A percentile compares a stretch with the other conserved stretches of the same genome.
Evolutionary conservation across 805 yeast genomes (phyloP).

Genomic region (Spencermartinsiella europaea): DNA sequence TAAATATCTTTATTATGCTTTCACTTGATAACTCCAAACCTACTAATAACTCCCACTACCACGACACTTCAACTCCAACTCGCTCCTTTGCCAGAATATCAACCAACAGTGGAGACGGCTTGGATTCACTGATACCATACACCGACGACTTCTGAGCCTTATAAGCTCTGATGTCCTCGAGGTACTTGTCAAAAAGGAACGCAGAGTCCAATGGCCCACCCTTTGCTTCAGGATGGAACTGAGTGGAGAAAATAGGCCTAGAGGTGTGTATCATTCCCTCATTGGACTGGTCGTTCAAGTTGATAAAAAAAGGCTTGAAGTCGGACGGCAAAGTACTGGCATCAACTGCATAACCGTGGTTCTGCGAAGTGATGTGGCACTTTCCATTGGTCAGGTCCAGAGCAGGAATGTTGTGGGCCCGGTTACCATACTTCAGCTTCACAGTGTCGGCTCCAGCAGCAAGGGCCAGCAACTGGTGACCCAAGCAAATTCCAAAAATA

Average conservation of each 20-base stretch:
- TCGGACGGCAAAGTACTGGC: conserved; percentile 65
- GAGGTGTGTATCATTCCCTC: conserved; percentile 93
- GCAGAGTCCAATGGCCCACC: conserved; percentile 97
- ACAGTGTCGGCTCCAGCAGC: conserved; percentile 92
- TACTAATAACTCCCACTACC: background rate
- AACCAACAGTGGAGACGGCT: conserved; percentile 36
- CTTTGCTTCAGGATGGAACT: conserved; percentile 98
- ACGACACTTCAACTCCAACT: conserved; percentile 37
- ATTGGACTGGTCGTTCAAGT: conserved; percentile 91
- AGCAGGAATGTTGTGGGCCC: conserved; percentile 98
- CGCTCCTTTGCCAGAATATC: conserved; percentile 39
- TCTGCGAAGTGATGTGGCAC: conserved; percentile 97
- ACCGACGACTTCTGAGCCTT: conserved; percentile 38
- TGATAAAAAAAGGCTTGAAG: conserved; percentile 84
- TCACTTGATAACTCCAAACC: too few relatives aligned
- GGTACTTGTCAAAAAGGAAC: conserved; percentile 85
- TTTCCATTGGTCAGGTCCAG: conserved; percentile 83
- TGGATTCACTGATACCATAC: conserved; percentile 33
- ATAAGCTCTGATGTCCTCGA: conserved; percentile 60
- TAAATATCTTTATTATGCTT: too few relatives aligned
- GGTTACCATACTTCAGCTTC: conserved; percentile 94
- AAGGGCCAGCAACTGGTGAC: conserved; percentile 92
- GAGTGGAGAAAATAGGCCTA: conserved; percentile 92
- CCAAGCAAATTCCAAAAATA: conserved; percentile 95
- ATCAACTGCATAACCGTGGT: conserved; percentile 98